phyloP scores from a whole-genome alignment of 805 yeast species.

The Starmerella asiatica region DNA sequence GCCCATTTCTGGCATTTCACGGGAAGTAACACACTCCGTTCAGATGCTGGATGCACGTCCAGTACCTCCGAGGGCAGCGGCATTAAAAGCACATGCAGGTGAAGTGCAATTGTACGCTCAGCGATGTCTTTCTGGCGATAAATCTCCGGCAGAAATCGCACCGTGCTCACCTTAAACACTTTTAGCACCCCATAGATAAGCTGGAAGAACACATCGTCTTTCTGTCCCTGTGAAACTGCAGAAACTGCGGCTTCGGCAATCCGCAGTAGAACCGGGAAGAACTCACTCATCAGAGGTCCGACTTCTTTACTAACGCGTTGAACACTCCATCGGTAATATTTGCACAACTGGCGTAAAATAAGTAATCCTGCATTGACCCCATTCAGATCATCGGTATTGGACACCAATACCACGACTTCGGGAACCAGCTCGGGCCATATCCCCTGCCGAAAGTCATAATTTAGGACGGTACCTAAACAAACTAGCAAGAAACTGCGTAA shows the following conservation, averaged over 20 bases:
- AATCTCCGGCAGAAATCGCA: slow-evolving; percentile 40
- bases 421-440: slow-evolving; percentile 45
- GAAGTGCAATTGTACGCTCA: slow-evolving; percentile 63
- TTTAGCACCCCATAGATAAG: slow-evolving; percentile 64
- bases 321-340: slow-evolving; percentile 57
- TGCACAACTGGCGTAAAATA: slow-evolving; percentile 54
- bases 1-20: slow-evolving; percentile 79
- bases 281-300: slow-evolving; percentile 38
- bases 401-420: slow-evolving; percentile 34
- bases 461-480: slow-evolving; percentile 31
- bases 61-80: slow-evolving; percentile 42
- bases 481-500: slow-evolving; percentile 32
- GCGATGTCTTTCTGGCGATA: slow-evolving; percentile 42
- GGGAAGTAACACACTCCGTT: slow-evolving; percentile 41
- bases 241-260: slow-evolving; percentile 47
- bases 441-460: slow-evolving; percentile 35
- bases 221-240: slow-evolving; percentile 31
- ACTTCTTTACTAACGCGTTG: slow-evolving; percentile 42
- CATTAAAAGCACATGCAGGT: slow-evolving; percentile 51
- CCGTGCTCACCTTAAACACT: slow-evolving; percentile 59
- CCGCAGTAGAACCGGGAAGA: slow-evolving; percentile 51
- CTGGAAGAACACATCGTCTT: slow-evolving; percentile 33
- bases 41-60: slow-evolving; percentile 35
- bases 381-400: slow-evolving; percentile 30
- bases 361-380: slow-evolving; percentile 54